Evolutionary conservation across 768 basidiomycete species (phyloP).

Genomic region (Crucibulum laeve): DNA sequence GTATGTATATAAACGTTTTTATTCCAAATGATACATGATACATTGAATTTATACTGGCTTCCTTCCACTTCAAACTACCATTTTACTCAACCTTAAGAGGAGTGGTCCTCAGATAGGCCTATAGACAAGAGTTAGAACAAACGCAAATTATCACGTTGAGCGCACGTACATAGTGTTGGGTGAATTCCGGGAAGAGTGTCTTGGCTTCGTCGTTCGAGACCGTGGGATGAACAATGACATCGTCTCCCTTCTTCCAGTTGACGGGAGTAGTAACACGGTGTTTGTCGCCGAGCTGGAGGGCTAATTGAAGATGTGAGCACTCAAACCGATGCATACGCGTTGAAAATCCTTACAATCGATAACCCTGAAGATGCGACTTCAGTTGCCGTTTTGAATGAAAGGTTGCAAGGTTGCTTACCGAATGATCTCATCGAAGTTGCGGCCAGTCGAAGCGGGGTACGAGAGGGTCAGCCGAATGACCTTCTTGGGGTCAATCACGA

Average conservation of each 20-base stretch:
- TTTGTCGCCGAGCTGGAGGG: slow-evolving; percentile 89
- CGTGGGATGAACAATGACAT: slow-evolving; percentile 87
- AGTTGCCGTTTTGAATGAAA: neutral
- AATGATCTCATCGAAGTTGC: slow-evolving; percentile 75
- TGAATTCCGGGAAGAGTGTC: slow-evolving; percentile 82
- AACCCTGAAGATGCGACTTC: slow-evolving; percentile 44
- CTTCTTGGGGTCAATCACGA: slow-evolving; percentile 96
- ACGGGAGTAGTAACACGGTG: slow-evolving; percentile 85
- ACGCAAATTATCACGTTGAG: slow-evolving; percentile 1
- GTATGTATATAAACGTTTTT: too few relatives aligned
- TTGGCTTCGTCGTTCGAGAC: slow-evolving; percentile 88
- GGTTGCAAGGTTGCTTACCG: slow-evolving; percentile 25
- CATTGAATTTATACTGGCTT: too few relatives aligned
- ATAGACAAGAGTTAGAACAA: slow-evolving; percentile 7
- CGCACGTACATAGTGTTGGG: slow-evolving; percentile 65
- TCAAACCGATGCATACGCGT: slow-evolving; percentile 31
- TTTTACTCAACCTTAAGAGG: slow-evolving; percentile 40
- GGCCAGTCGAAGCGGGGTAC: slow-evolving; percentile 95
- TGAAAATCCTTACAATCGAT: slow-evolving; percentile 54
- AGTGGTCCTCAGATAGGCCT: slow-evolving; percentile 90
- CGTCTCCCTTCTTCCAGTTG: slow-evolving; percentile 92
- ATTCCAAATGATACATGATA: neutral
- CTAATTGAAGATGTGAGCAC: slow-evolving; percentile 28
- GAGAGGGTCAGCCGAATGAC: slow-evolving; percentile 84
- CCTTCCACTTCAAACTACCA: slow-evolving; percentile 2